Evolutionary conservation across 768 basidiomycete species (phyloP).

Genomic region (Kwoniella europaea): DNA sequence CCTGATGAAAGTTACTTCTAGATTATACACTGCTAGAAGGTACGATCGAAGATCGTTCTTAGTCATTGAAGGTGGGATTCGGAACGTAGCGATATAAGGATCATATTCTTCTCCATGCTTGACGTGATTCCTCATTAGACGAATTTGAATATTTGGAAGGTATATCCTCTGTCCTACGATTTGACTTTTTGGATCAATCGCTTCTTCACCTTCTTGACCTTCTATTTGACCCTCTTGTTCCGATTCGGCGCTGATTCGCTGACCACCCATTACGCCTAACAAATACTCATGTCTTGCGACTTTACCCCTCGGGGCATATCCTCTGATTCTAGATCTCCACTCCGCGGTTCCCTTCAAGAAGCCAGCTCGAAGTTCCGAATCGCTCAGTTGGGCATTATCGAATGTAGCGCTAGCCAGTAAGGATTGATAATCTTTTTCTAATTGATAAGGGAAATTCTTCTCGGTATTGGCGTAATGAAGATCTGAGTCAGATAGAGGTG

Average conservation of each 20-base stretch:
- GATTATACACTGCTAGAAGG: constrained; percentile 80
- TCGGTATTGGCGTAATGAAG: constrained; percentile 23
- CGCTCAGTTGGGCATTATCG: constrained; percentile 27
- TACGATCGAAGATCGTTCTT: constrained; percentile 91
- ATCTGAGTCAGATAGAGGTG: constrained; percentile 34
- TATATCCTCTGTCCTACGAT: constrained; percentile 81
- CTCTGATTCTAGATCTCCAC: constrained; percentile 41
- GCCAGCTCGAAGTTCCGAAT: constrained; percentile 29
- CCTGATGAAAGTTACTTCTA: constrained; percentile 88
- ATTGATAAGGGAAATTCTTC: constrained; percentile 29
- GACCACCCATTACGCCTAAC: constrained; percentile 20
- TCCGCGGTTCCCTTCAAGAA: constrained; percentile 43
- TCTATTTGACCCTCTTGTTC: background rate
- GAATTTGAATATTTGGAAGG: constrained; percentile 84
- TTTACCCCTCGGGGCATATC: constrained; percentile 19
- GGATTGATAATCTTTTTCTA: constrained; percentile 45
- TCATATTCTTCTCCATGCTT: constrained; percentile 80
- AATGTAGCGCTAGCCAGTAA: constrained; percentile 8
- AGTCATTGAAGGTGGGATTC: constrained; percentile 81
- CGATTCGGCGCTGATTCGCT: background rate
- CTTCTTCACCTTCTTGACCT: background rate
- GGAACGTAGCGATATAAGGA: constrained; percentile 92
- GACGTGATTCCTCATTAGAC: constrained; percentile 81
- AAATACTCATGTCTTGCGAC: constrained; percentile 20
- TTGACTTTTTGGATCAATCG: constrained; percentile 1